Evolutionary conservation across 2,329 filamentous ascomycete genomes (phyloP), one percentile per base, ranked within the genome.

Genomic region (Diaporthe australafricana): DNA sequence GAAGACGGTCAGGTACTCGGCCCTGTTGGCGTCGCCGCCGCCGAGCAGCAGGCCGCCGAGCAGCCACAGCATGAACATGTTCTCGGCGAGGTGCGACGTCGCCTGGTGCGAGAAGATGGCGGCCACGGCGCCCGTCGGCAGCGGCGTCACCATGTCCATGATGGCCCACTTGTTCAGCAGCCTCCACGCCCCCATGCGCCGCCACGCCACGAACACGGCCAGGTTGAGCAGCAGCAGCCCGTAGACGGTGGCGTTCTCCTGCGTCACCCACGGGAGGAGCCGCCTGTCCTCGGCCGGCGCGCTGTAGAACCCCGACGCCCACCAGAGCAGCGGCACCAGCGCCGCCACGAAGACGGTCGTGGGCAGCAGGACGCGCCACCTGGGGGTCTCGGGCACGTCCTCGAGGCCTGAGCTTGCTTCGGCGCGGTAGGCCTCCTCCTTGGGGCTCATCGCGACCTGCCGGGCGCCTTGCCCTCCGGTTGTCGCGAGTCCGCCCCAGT

Each of bases 11-110:
- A 94, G 82, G 81, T 94, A 94, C 70, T 88, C 86, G 17, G 88
- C 91, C 14, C 92, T 87, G 14, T 91, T 92, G 32, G 94, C 83
- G 75, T 94, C 91, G 73, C 94, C 90, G 75, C 94, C 91, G 73
- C 93, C 90, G 81, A 94, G 91, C 42, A 94, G 83, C 1, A 87
- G 84, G 12, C 87, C 87, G 30, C 93, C 94, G 22, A 94, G 84
- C 77, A 93, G 83, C 84, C 87, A 91, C 5, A 96, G 83, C 50
- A 88, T 83, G 11, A 87, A 76, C 88, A 93, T 90, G 81, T 96
- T 96, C 52, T 85, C 78, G 30, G 85, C 72, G 47, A 93, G 79
- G 80, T 96, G 94, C 57, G 80, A 77, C 22, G 90, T 75, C 3
- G 81, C 82, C 68, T 92, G 88, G 82, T 96, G 94, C 25, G 91